Evolutionary conservation across 148 eudicot species (phyloP), one percentile per base, ranked within the genome.

Genomic region (Fagopyrum tataricum): DNA sequence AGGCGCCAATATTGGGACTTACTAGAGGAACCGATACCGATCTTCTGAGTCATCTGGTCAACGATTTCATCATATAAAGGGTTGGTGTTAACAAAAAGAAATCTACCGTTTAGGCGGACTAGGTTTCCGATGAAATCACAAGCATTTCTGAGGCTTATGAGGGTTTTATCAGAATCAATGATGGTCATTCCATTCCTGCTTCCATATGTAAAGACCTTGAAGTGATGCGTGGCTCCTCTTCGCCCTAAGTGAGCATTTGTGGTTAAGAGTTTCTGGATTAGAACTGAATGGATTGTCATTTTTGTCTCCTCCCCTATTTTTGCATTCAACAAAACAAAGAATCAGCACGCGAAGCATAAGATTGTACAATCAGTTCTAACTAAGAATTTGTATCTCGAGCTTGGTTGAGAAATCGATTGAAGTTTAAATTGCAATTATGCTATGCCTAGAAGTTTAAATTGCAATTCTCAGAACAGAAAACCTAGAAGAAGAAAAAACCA

Each of bases 81-180:
- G 76, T 91, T 91, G 23, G 98, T 91, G 78, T 94, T 94, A 79
- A 94, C 98, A 72, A 94, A 94, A 26, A 94, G 87, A 74, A 94
- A 84, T 0, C 90, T 82, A 5, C 76, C 91, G 3, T 84, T 78
- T 52, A 40, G 67, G 4, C 79, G 87, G 23, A 75, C 84, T 6
- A 94, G 83, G 55, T 82, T 72, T 52, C 81, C 80, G 61, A 94
- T 87, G 93, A 94, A 94, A 42, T 81, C 55, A 81, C 85, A 81
- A 62, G 98, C 95, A 67, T 79, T 84, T 1, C 98, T 89, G 73
- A 94, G 87, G 56, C 88, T 85, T 6, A 94, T 89, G 42, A 94
- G 89, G 87, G 98, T 94, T 76, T 91, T 91, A 76, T 94, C 98
- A 68, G 98, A 79, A 72, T 91, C 98, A 80, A 91, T 85, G 2